Conservation (phyloP, 164 flowering plant genomes). For the Annona squamosa region DNA sequence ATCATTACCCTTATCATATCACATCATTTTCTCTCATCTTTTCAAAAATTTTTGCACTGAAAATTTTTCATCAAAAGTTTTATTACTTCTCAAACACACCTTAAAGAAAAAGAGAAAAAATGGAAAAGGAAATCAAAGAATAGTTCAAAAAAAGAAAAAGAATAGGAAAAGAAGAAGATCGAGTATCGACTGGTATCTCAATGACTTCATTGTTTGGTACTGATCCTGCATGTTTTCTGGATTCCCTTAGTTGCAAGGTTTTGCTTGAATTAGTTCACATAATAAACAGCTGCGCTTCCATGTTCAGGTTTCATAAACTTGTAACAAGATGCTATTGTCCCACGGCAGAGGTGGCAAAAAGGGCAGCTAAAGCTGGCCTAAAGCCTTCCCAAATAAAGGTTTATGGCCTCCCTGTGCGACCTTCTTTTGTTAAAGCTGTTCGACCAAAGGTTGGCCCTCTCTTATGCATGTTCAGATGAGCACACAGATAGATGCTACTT, state of each 20-base stretch:
- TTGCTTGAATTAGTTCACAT: background rate
- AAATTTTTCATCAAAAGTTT: no score
- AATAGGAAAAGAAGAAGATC: background rate
- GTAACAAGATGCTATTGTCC: slow-evolving; percentile 98
- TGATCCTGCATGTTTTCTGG: no score
- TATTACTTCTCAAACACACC: no score
- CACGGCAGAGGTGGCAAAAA: slow-evolving; percentile 65
- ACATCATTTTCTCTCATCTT: no score
- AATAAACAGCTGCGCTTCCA: background rate
- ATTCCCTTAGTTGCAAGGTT: no score
- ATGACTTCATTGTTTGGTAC: background rate
- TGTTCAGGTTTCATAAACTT: slow-evolving; percentile 91
- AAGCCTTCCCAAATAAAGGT: slow-evolving; percentile 82
- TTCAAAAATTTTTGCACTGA: no score
- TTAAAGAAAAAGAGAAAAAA: no score
- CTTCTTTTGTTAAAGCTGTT: slow-evolving; percentile 88
- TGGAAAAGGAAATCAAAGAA: no score
- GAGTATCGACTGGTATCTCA: background rate
- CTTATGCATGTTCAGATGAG: background rate
- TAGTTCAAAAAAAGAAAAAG: background rate
- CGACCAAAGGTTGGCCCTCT: slow-evolving; percentile 60
- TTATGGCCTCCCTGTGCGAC: slow-evolving; percentile 94
- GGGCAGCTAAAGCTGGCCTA: slow-evolving; percentile 89
- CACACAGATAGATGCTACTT: background rate
- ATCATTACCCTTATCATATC: no score